Conservation (phyloP, 2,329 filamentous ascomycete genomes). For the Lachnellula occidentalis region DNA sequence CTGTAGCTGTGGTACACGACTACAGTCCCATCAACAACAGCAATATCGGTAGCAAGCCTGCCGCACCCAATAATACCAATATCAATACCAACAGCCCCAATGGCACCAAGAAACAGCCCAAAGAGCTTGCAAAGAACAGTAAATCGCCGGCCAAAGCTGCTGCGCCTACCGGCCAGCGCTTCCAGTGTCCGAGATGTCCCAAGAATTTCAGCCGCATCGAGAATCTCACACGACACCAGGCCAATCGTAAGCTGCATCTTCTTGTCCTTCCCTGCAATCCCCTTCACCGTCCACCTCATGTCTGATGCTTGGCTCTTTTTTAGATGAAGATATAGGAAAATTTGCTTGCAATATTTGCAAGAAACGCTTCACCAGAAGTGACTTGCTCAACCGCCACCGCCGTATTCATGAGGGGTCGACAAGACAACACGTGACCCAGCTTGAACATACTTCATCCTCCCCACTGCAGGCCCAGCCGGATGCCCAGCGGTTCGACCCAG, state of each 20-base stretch:
- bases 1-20: too few species aligned
- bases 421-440: constrained; percentile 13
- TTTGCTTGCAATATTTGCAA: constrained; percentile 25
- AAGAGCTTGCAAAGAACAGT: constrained; percentile 13
- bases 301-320: not conserved
- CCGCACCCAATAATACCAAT: not conserved
- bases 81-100: not conserved
- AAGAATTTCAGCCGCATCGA: constrained; percentile 30
- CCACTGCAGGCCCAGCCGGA: constrained; percentile 6
- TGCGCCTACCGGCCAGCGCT: constrained; percentile 12
- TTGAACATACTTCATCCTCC: constrained; percentile 4
- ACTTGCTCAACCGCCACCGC: constrained; percentile 27
- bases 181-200: constrained; percentile 26
- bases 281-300: not conserved
- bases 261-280: not conserved
- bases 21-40: too few species aligned
- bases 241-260: constrained; percentile 24
- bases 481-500: constrained; percentile 5
- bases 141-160: constrained; percentile 1
- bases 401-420: constrained; percentile 21
- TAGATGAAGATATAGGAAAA: constrained; percentile 28
- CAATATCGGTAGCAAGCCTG: too few species aligned
- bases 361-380: constrained; percentile 28
- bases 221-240: constrained; percentile 28
- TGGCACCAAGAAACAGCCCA: constrained; percentile 2